Conservation (phyloP, 805 yeast genomes). For the Starmerella geochares region DNA sequence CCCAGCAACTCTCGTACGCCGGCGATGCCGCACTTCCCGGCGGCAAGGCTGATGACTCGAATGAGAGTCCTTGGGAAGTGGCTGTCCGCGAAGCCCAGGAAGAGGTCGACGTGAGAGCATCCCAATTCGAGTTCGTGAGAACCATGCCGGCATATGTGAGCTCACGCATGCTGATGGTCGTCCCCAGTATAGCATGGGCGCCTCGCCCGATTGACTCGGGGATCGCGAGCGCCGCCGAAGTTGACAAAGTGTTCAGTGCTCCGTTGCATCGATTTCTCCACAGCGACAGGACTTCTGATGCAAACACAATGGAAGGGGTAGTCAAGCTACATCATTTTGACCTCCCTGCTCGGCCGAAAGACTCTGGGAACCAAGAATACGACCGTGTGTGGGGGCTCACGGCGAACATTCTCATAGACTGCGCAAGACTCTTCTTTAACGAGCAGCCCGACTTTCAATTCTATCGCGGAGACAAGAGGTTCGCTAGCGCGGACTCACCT, state of each 20-base stretch:
- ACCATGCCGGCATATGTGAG: constrained; percentile 71
- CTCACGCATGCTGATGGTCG: constrained; percentile 69
- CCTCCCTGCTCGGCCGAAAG: constrained; percentile 25
- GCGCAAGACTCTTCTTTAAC: constrained; percentile 31
- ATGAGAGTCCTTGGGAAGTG: constrained; percentile 58
- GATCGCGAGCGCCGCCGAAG: constrained; percentile 26
- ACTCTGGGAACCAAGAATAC: constrained; percentile 28
- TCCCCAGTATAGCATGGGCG: constrained; percentile 47
- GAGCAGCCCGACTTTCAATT: constrained; percentile 29
- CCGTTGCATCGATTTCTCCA: constrained; percentile 25
- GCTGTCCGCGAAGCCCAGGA: constrained; percentile 79
- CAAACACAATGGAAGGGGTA: background rate
- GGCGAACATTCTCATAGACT: constrained; percentile 35
- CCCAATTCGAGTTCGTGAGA: constrained; percentile 50
- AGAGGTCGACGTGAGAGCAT: constrained; percentile 67
- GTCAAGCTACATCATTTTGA: constrained; percentile 32
- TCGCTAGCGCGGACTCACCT: background rate
- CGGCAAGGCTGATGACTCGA: constrained; percentile 66
- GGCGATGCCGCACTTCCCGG: constrained; percentile 94
- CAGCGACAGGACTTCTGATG: constrained; percentile 11
- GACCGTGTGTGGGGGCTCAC: constrained; percentile 37
- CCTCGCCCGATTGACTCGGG: background rate
- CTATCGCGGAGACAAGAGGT: constrained; percentile 4
- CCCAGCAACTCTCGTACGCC: constrained; percentile 61
- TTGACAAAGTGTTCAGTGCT: constrained; percentile 28